Evolutionary conservation across 495 filamentous ascomycete genomes (phyloP), one percentile per base, ranked within the genome.

Genomic region (Cercophora newfieldiana): DNA sequence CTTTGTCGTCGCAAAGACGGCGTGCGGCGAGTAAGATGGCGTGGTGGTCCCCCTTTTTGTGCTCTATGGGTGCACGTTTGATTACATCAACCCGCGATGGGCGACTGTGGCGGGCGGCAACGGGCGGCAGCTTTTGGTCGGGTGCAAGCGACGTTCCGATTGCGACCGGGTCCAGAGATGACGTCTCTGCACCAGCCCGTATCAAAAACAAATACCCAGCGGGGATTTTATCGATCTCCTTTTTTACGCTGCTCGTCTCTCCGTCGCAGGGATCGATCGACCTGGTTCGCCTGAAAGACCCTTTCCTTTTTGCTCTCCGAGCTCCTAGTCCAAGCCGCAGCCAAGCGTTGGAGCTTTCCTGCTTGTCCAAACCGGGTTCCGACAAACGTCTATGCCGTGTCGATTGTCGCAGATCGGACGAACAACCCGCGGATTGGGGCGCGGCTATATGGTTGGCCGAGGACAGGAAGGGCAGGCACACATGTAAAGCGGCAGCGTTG

Each of bases 341-440:
- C 53, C 47, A 49, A 49, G 47, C 63, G 63, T 59, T n/a, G 37
- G 16, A 25, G 30, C 25, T 8, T 53, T 18, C 25, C 26, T 30
- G 54, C 50, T 53, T 37, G 56, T 66, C 59, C 59, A 54, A 63
- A 51, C 63, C 64, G 44, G 66, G 63, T 53, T 66, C 65, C 3
- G 50, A 24, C 5, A 31, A 25, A 29, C 59, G 2, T 57, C 60
- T 64, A 63, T 66, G 70, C 68, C 66, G 68, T 70, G 65, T 57
- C 48, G 66, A 66, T 61, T 51, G 70, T 66, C 67, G 68, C 68
- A 68, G 70, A 72, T 70, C 65, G 63, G 67, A 59, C 68, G 65
- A 70, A 65, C 66, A 68, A 64, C 68, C 68, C 59, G 63, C 62
- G 59, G 18, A 67, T 63, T 48, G 54, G 59, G 50, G 37, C n/a